Percentiles rank a stretch among this genome's conserved stretches.
Conservation (phyloP, 305 asterid genomes). For the Fraxinus dipetala region DNA sequence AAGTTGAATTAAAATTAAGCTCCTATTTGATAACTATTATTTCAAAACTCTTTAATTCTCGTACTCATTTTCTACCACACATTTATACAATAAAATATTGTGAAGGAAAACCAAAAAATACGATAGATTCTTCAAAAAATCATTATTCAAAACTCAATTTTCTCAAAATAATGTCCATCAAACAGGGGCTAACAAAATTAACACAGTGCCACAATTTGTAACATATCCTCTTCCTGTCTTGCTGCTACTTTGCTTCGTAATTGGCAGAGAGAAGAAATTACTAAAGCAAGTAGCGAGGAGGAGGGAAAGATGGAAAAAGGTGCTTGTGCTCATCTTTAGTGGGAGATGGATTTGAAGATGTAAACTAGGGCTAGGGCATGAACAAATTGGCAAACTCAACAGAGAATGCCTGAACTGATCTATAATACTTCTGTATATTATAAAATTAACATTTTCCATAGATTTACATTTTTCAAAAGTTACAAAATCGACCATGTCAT, state of each 20-base stretch:
- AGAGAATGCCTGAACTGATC: not conserved
- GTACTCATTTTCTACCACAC: too few species aligned
- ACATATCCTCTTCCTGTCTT: not conserved
- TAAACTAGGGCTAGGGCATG: not conserved
- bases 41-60: too few species aligned
- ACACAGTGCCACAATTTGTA: not conserved
- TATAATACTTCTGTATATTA: not conserved
- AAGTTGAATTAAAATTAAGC: not conserved
- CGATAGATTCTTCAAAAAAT: too few species aligned
- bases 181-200: too few species aligned
- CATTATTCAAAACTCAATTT: too few species aligned
- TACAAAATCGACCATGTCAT: not conserved
- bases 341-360: not conserved
- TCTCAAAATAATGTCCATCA: too few species aligned
- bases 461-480: not conserved
- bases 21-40: too few species aligned
- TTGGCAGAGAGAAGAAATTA: not conserved
- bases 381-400: not conserved
- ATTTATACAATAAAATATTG: too few species aligned
- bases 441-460: not conserved
- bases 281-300: not conserved
- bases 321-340: not conserved
- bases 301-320: not conserved
- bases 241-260: not conserved
- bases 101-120: too few species aligned